Percentiles rank a stretch among this genome's conserved stretches.
phyloP scores from a whole-genome alignment of 2,329 filamentous ascomycete species.

The Talaromyces atroroseus region DNA sequence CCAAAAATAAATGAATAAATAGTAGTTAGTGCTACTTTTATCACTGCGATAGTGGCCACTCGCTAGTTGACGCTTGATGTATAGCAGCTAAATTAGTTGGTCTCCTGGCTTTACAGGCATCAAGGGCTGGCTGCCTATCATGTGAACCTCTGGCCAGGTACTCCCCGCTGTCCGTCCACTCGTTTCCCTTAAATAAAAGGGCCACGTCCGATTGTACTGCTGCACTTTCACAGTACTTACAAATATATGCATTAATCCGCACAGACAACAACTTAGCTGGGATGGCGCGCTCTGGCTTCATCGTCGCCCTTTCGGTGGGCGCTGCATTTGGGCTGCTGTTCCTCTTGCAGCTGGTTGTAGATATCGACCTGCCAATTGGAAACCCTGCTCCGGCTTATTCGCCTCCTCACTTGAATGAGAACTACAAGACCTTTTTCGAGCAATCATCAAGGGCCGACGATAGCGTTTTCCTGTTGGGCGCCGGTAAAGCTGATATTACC shows the following conservation, averaged over 20 bases:
- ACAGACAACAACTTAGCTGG: not conserved
- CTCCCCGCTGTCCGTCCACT: not conserved
- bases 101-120: not conserved
- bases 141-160: not conserved
- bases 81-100: not conserved
- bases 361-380: slow-evolving; percentile 12
- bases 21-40: too few species aligned
- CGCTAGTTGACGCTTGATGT: not conserved
- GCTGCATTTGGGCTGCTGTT: slow-evolving; percentile 25
- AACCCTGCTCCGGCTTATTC: slow-evolving; percentile 2
- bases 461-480: slow-evolving; percentile 57
- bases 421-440: not conserved
- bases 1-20: not conserved
- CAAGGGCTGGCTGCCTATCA: not conserved
- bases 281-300: slow-evolving; percentile 27
- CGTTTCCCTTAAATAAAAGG: not conserved
- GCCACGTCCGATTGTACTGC: not conserved
- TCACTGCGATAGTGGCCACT: too few species aligned
- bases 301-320: slow-evolving; percentile 22
- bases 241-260: not conserved
- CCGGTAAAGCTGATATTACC: slow-evolving; percentile 68
- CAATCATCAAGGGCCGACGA: slow-evolving; percentile 15
- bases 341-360: slow-evolving; percentile 27
- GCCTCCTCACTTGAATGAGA: not conserved
- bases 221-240: not conserved